Evolutionary conservation across 148 eudicot species (phyloP).

Genomic region (Fagopyrum tataricum): DNA sequence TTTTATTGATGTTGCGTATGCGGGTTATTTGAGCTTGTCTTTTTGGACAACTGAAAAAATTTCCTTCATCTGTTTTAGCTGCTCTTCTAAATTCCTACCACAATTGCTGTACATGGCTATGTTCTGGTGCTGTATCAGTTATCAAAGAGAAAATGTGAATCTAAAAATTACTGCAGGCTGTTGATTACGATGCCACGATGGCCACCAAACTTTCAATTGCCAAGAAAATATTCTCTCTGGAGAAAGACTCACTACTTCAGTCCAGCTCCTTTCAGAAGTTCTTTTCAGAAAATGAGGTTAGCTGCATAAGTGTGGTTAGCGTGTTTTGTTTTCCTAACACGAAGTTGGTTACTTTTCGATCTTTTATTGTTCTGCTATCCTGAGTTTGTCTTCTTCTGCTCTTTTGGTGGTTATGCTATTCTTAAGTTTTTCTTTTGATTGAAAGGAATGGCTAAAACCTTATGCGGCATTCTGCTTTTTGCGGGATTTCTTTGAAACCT

Average conservation of each 20-base stretch:
- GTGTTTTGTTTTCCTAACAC: background rate
- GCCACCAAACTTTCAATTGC: constrained; percentile 81
- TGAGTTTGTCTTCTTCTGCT: background rate
- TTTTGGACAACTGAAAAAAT: background rate
- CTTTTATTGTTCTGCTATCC: constrained; percentile 3
- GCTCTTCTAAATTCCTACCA: background rate
- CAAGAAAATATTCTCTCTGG: constrained; percentile 60
- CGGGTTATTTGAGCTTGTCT: background rate
- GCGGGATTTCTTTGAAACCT: constrained; percentile 91
- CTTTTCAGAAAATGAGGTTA: constrained; percentile 81
- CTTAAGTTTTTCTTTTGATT: constrained; percentile 8
- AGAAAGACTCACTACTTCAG: constrained; percentile 55
- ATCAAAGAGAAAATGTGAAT: background rate
- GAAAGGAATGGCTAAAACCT: constrained; percentile 91
- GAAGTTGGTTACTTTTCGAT: background rate
- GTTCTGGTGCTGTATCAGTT: background rate
- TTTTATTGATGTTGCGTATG: background rate
- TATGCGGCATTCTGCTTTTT: constrained; percentile 95
- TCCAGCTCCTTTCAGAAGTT: constrained; percentile 63
- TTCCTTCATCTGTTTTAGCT: background rate
- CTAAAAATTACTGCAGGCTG: constrained; percentile 48
- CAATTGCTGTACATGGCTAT: background rate
- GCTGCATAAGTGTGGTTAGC: constrained; percentile 4
- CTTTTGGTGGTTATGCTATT: background rate
- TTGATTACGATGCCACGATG: constrained; percentile 88